These are phyloP conservation scores for Leishmania martiniquensis DNA, from an alignment of 208 protist species.

Conservation along the genomic window DNA sequence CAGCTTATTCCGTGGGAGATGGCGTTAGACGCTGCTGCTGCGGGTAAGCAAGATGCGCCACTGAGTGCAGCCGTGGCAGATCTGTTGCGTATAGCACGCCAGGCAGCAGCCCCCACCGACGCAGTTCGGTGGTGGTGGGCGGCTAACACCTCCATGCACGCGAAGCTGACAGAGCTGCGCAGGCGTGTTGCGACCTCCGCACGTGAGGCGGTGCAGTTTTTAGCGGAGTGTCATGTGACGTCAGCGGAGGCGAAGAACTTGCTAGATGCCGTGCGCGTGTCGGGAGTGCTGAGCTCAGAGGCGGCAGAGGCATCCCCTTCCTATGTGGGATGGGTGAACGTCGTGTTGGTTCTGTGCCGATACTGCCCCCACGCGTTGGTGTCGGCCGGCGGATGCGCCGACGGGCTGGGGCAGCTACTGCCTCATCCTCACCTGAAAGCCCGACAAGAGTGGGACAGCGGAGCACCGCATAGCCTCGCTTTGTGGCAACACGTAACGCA, in stretches of 20 bases:
- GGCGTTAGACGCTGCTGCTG: conserved; percentile 18
- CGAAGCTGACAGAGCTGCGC: conserved; percentile 23
- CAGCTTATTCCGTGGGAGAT: conserved; percentile 29
- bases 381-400: conserved; percentile 8
- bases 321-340: conserved; percentile 14
- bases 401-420: conserved; percentile 21
- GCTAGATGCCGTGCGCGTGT: conserved; percentile 12
- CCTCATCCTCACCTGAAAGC: neutral
- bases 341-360: conserved; percentile 11
- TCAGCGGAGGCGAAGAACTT: conserved; percentile 7
- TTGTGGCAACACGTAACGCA: conserved; percentile 23
- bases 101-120: neutral
- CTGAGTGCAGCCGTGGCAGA: conserved; percentile 7
- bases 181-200: neutral
- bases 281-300: conserved; percentile 12
- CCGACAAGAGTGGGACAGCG: neutral
- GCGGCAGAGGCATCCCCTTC: neutral
- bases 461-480: neutral
- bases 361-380: conserved; percentile 22
- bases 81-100: conserved; percentile 9
- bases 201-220: conserved; percentile 8
- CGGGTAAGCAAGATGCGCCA: neutral
- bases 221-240: conserved; percentile 21
- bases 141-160: conserved; percentile 13
- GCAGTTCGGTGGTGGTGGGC: conserved; percentile 25